These are phyloP conservation scores for Meira nashicola DNA, from an alignment of 1,284 basidiomycete genomes.

Conservation along the genomic window DNA sequence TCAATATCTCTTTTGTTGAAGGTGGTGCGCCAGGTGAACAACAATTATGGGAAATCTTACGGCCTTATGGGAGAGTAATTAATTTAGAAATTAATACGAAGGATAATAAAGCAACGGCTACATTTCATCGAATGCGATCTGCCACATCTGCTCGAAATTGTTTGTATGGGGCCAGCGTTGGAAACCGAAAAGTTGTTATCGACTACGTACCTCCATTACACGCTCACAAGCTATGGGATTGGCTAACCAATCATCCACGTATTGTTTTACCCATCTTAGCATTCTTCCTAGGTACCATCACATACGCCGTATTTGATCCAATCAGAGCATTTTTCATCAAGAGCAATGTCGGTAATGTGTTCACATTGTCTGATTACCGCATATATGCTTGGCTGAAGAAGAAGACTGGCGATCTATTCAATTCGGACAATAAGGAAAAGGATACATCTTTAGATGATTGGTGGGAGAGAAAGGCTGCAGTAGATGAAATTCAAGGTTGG, in stretches of 20 bases:
- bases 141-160: conserved; percentile 80
- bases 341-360: conserved; percentile 75
- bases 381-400: conserved; percentile 34
- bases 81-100: conserved; percentile 59
- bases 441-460: conserved; percentile 60
- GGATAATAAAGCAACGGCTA: conserved; percentile 27
- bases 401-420: conserved; percentile 34
- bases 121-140: conserved; percentile 58
- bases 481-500: conserved; percentile 65
- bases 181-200: conserved; percentile 63
- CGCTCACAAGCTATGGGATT: conserved; percentile 72
- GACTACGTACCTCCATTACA: conserved; percentile 72
- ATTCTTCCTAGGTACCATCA: conserved; percentile 74
- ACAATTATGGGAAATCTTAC: conserved; percentile 38
- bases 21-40: conserved; percentile 35
- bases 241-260: conserved; percentile 77
- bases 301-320: conserved; percentile 85
- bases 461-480: conserved; percentile 76
- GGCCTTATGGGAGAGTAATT: conserved; percentile 78
- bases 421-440: conserved; percentile 8
- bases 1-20: conserved; percentile 37
- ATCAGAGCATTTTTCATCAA: conserved; percentile 79
- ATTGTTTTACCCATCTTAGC: conserved; percentile 78
- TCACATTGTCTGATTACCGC: conserved; percentile 58
- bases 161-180: conserved; percentile 66